Percentiles rank a stretch among this genome's conserved stretches.
phyloP scores from a whole-genome alignment of 371 early-diverging fungal genomes.

The Mortierella sp. region DNA sequence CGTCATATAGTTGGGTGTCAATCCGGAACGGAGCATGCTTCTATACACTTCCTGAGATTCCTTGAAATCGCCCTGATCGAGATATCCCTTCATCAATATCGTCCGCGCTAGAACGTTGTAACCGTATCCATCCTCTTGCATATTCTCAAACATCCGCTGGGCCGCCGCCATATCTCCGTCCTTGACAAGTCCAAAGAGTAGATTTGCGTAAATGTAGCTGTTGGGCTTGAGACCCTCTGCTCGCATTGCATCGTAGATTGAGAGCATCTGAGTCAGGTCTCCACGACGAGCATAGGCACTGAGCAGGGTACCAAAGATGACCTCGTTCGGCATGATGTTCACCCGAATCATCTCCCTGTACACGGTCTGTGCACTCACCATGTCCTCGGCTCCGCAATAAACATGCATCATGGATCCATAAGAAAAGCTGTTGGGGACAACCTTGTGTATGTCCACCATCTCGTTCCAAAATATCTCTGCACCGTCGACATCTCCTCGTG shows the following conservation, averaged over 20 bases:
- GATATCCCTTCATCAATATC: slow-evolving; percentile 48
- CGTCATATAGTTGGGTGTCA: slow-evolving; percentile 50
- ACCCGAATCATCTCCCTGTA: slow-evolving; percentile 52
- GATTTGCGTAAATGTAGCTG: slow-evolving; percentile 50
- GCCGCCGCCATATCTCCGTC: slow-evolving; percentile 52
- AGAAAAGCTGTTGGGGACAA: slow-evolving; percentile 25
- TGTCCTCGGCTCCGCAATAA: slow-evolving; percentile 45
- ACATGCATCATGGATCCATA: slow-evolving; percentile 52
- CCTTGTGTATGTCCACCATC: slow-evolving; percentile 37
- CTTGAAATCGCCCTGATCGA: slow-evolving; percentile 31
- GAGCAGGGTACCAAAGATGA: slow-evolving; percentile 47
- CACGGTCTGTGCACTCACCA: slow-evolving; percentile 46
- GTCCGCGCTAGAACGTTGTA: slow-evolving; percentile 49
- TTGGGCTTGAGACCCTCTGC: slow-evolving; percentile 51
- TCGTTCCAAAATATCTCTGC: slow-evolving; percentile 52
- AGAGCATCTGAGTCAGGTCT: slow-evolving; percentile 52
- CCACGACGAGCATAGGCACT: slow-evolving; percentile 49
- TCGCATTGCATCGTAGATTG: slow-evolving; percentile 53
- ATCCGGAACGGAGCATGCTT: slow-evolving; percentile 41
- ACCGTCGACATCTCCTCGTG: slow-evolving; percentile 42
- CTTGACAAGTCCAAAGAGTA: slow-evolving; percentile 44
- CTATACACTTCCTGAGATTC: slow-evolving; percentile 40
- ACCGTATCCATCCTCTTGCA: slow-evolving; percentile 52
- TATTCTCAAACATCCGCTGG: slow-evolving; percentile 37
- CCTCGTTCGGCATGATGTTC: slow-evolving; percentile 44